Conservation (phyloP, 495 filamentous ascomycete species). For the Penicillium paradoxum region DNA sequence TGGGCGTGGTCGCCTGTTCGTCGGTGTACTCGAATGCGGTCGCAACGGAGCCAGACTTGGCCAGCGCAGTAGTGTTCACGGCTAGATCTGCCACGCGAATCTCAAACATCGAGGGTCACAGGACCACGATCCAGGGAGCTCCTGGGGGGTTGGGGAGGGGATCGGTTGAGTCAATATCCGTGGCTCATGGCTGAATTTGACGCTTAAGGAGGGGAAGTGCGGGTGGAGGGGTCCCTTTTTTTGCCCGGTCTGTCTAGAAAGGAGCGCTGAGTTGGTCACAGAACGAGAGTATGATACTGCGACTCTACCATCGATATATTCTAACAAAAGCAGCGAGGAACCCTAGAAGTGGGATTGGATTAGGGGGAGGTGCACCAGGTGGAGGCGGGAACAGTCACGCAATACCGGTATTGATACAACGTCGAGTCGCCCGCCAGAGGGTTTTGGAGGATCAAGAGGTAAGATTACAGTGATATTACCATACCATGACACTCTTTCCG, state of each 20-base stretch:
- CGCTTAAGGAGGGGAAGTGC: slow-evolving; percentile 15
- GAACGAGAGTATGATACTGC: neutral
- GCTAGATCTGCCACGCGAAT: slow-evolving; percentile 32
- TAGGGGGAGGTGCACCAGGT: slow-evolving; percentile 3
- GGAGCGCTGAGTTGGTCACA: neutral
- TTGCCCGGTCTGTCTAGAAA: slow-evolving; percentile 5
- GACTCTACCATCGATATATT: neutral
- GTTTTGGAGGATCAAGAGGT: neutral
- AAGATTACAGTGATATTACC: neutral
- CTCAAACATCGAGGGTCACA: slow-evolving; percentile 32
- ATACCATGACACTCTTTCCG: neutral
- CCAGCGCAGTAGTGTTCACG: slow-evolving; percentile 30
- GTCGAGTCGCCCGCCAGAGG: neutral
- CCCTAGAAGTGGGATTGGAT: slow-evolving; percentile 5
- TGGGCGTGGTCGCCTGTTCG: slow-evolving; percentile 36
- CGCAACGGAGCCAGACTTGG: slow-evolving; percentile 36
- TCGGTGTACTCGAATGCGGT: slow-evolving; percentile 46
- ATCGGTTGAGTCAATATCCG: slow-evolving; percentile 14
- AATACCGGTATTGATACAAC: neutral
- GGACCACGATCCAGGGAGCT: slow-evolving; percentile 4
- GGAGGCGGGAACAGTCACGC: slow-evolving; percentile 1
- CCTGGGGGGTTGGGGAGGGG: slow-evolving; percentile 1
- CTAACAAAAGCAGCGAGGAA: neutral
- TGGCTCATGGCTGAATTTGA: slow-evolving; percentile 22
- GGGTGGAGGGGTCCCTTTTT: slow-evolving; percentile 16